These are phyloP conservation scores for Plasmopara halstedii DNA, from an alignment of 352 stramenopile species.

Conservation along the genomic window DNA sequence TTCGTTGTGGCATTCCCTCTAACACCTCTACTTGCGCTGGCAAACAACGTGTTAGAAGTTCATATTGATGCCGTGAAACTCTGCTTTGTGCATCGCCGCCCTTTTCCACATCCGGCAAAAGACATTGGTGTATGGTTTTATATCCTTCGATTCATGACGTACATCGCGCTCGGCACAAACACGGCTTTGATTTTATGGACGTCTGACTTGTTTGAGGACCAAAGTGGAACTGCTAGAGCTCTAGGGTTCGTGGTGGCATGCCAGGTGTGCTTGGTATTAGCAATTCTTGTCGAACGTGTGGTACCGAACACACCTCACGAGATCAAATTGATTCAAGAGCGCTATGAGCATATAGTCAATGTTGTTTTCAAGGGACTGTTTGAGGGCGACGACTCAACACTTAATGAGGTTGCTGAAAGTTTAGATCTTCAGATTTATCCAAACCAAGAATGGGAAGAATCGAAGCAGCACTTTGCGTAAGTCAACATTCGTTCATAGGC, in stretches of 20 bases:
- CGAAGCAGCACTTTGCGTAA: constrained; percentile 20
- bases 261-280: constrained; percentile 61
- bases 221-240: constrained; percentile 34
- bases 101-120: constrained; percentile 71
- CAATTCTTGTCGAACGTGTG: constrained; percentile 46
- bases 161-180: constrained; percentile 73
- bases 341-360: constrained; percentile 67
- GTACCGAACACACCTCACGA: constrained; percentile 55
- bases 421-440: constrained; percentile 69
- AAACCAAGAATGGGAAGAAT: constrained; percentile 59
- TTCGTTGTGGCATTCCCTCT: constrained; percentile 93
- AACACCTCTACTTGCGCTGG: constrained; percentile 83
- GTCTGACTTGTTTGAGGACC: constrained; percentile 56
- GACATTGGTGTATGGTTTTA: constrained; percentile 91
- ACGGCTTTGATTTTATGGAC: constrained; percentile 73
- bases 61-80: constrained; percentile 86
- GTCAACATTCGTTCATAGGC: not conserved
- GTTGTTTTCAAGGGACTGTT: constrained; percentile 70
- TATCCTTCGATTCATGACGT: constrained; percentile 76
- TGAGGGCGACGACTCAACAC: constrained; percentile 53
- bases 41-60: constrained; percentile 89
- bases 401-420: constrained; percentile 65
- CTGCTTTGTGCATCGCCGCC: constrained; percentile 65
- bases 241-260: constrained; percentile 68
- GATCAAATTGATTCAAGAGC: constrained; percentile 45